phyloP scores from a whole-genome alignment of 768 basidiomycete species.

The Peribolospora baueri region DNA sequence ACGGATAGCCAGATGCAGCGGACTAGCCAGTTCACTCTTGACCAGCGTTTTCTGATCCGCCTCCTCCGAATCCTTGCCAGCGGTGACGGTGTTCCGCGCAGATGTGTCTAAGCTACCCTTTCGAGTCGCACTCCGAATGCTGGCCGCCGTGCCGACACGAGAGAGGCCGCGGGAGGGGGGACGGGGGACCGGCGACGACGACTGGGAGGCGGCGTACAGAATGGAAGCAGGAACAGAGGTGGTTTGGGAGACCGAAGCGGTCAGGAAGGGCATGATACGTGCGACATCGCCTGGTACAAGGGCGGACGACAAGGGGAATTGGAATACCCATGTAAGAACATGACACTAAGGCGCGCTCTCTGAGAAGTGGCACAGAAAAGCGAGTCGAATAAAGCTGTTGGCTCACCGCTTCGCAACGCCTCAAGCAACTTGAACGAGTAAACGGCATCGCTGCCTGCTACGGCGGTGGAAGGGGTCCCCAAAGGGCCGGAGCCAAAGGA shows the following conservation, averaged over 20 bases:
- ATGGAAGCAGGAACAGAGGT: slow-evolving; percentile 11
- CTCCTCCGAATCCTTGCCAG: slow-evolving; percentile 10
- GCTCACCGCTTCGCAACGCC: slow-evolving; percentile 6
- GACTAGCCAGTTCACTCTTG: background rate
- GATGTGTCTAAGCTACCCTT: background rate
- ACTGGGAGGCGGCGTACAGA: slow-evolving; percentile 14
- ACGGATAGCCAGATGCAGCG: slow-evolving; percentile 10
- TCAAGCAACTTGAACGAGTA: slow-evolving; percentile 5
- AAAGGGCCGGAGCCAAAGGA: too few species aligned
- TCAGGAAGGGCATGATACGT: slow-evolving; percentile 16
- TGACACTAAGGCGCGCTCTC: background rate
- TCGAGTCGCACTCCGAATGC: background rate
- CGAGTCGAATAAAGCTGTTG: background rate
- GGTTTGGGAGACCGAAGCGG: slow-evolving; percentile 12
- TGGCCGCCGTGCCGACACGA: background rate
- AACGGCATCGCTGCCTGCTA: too few species aligned
- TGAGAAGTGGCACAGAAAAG: background rate
- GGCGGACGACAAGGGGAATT: slow-evolving; percentile 5
- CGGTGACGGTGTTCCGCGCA: background rate
- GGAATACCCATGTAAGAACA: background rate
- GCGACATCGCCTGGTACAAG: slow-evolving; percentile 16
- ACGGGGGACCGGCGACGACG: background rate
- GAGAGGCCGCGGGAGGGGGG: too few species aligned
- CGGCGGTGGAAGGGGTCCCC: too few species aligned
- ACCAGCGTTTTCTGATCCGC: background rate